Conservation (phyloP, 1,284 basidiomycete genomes). For the Macrocystidia cucumis region DNA sequence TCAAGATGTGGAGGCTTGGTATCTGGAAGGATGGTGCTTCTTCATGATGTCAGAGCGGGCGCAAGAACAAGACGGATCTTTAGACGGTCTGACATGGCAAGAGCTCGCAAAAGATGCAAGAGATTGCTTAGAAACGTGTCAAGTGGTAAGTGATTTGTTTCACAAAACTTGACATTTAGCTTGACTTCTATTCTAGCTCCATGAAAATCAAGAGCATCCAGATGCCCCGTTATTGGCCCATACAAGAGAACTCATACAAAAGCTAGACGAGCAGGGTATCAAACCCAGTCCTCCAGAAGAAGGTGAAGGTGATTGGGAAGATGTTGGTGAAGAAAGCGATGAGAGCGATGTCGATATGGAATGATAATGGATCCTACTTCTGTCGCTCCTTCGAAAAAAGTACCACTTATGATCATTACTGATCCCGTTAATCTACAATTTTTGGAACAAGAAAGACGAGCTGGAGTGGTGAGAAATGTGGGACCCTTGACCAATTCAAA, state of each 20-base stretch:
- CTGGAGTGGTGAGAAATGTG: too few relatives aligned
- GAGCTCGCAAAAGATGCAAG: conserved; percentile 78
- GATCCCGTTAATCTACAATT: too few relatives aligned
- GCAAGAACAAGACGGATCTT: conserved; percentile 46
- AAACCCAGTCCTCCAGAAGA: conserved; percentile 52
- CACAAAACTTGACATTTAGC: conserved; percentile 5
- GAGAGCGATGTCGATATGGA: conserved; percentile 57
- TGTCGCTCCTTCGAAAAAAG: conserved; percentile 1
- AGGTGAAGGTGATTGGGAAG: conserved; percentile 49
- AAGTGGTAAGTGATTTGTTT: conserved; percentile 44
- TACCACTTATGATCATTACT: too few relatives aligned
- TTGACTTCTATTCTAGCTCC: conserved; percentile 41
- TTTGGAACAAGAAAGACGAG: too few relatives aligned
- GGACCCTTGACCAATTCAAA: too few relatives aligned
- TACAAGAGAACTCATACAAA: conserved; percentile 63
- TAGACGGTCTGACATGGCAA: conserved; percentile 61
- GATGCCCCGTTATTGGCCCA: conserved; percentile 80
- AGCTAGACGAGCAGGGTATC: conserved; percentile 66
- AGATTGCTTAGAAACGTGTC: conserved; percentile 80
- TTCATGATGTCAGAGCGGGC: conserved; percentile 70
- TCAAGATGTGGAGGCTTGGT: conserved; percentile 88
- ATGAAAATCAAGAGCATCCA: conserved; percentile 63
- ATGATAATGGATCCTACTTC: conserved; percentile 13
- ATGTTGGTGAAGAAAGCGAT: conserved; percentile 42
- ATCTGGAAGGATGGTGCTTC: conserved; percentile 94